A percentile compares a stretch with the other conserved stretches of the same genome.
phyloP scores from a whole-genome alignment of 768 basidiomycete genomes.

The Royoungia palumana region DNA sequence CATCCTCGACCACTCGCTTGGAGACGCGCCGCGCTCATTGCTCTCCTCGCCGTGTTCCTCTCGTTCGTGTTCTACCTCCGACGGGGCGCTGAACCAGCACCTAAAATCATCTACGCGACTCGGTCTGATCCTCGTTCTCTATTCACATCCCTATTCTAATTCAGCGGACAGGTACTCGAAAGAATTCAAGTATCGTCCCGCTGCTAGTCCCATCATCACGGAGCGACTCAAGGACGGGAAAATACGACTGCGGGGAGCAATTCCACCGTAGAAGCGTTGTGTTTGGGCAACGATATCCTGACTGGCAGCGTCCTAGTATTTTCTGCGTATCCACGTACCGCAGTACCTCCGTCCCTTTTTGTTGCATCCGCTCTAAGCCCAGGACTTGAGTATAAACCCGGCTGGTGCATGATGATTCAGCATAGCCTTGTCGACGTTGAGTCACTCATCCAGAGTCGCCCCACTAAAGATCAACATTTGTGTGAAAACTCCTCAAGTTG shows the following conservation, averaged over 20 bases:
- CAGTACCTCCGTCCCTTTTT: no score
- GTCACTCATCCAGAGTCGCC: no score
- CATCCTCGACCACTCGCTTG: slow-evolving; percentile 40
- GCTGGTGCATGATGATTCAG: no score
- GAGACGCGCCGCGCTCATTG: slow-evolving; percentile 46
- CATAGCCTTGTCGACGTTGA: no score
- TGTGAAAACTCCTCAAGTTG: no score
- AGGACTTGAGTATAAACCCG: no score
- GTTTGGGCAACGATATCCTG: no score
- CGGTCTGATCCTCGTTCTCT: slow-evolving; percentile 53
- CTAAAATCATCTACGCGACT: slow-evolving; percentile 56
- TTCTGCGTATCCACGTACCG: no score
- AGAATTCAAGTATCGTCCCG: slow-evolving; percentile 77
- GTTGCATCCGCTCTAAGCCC: no score
- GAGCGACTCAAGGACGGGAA: slow-evolving; percentile 72
- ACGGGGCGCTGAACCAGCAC: slow-evolving; percentile 24
- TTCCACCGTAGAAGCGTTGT: slow-evolving; percentile 26
- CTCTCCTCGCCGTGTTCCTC: slow-evolving; percentile 40
- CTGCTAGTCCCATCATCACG: slow-evolving; percentile 80
- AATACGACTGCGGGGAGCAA: slow-evolving; percentile 66
- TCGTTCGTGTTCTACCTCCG: slow-evolving; percentile 42
- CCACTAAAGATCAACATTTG: no score
- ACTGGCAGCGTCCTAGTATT: no score
- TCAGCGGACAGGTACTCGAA: slow-evolving; percentile 66
- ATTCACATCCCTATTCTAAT: neutral